Conservation (phyloP, 2,329 filamentous ascomycete species). For the Colletotrichum horii region DNA sequence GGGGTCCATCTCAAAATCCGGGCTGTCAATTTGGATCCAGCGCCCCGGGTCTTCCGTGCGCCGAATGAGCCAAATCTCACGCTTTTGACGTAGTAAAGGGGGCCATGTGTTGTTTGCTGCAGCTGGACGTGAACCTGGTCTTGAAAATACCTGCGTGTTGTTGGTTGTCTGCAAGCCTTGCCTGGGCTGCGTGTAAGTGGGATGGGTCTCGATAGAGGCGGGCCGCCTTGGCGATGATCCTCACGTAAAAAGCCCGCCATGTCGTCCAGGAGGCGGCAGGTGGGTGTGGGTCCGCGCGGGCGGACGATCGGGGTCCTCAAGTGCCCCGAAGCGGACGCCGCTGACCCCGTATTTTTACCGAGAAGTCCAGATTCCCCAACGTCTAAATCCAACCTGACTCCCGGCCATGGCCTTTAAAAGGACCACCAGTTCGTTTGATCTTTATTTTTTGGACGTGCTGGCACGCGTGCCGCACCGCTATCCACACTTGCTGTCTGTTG, state of each 20-base stretch:
- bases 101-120: not conserved
- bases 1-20: constrained; percentile 19
- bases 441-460: not conserved
- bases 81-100: constrained; percentile 3
- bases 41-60: constrained; percentile 7
- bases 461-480: not conserved
- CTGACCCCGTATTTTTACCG: constrained; percentile 14
- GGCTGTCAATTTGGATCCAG: not conserved
- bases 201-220: constrained; percentile 4
- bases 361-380: constrained; percentile 12
- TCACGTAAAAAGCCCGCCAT: not conserved
- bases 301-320: constrained; percentile 7
- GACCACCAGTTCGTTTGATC: not conserved
- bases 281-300: not conserved
- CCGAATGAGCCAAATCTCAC: not conserved
- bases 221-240: constrained; percentile 8
- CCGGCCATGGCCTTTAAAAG: not conserved
- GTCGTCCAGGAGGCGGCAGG: not conserved
- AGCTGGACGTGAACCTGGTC: not conserved
- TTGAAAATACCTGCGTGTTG: not conserved
- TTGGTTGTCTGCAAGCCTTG: not conserved
- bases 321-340: constrained; percentile 14
- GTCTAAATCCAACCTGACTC: not conserved
- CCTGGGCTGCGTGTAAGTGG: not conserved
- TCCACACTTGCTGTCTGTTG: not conserved